Percentiles rank a stretch among this genome's conserved stretches.
These are phyloP conservation scores for Salvia splendens DNA, from an alignment of 257 asterid species.

Conservation along the genomic window DNA sequence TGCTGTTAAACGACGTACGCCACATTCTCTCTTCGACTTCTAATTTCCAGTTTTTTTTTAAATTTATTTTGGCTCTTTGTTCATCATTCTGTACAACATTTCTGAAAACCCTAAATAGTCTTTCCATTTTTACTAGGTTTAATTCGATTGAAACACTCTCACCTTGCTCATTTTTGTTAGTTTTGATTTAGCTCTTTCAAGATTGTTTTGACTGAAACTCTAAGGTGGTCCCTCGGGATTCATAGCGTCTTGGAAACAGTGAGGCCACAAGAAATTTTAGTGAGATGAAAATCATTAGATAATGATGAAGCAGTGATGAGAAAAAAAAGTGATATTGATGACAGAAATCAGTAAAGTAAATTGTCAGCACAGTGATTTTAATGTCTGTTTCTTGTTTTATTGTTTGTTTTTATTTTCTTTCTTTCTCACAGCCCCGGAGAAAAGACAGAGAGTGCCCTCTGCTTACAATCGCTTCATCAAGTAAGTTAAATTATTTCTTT, in stretches of 20 bases:
- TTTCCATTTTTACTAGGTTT: not conserved
- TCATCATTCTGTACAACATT: not conserved
- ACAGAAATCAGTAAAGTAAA: conserved; percentile 28
- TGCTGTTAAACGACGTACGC: conserved; percentile 79
- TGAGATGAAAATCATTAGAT: conserved; percentile 57
- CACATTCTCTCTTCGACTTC: not conserved
- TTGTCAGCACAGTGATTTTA: conserved; percentile 35
- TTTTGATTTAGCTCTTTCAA: not conserved
- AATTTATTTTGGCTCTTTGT: too few species aligned
- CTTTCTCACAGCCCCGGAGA: conserved; percentile 81
- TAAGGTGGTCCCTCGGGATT: conserved; percentile 48
- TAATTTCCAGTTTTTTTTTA: too few species aligned
- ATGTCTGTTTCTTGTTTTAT: conserved; percentile 38
- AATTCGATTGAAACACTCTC: not conserved
- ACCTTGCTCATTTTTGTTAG: not conserved
- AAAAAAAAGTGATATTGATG: conserved; percentile 31
- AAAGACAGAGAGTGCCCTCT: conserved; percentile 98
- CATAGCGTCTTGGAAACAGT: conserved; percentile 34
- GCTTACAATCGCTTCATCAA: conserved; percentile 98
- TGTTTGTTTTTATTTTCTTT: conserved; percentile 43
- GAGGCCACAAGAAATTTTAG: conserved; percentile 28
- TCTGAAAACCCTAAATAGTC: conserved; percentile 37
- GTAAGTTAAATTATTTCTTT: conserved; percentile 40
- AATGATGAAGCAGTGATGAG: conserved; percentile 72
- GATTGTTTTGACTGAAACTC: too few species aligned